Percentiles rank a stretch among this genome's conserved stretches.
phyloP scores from a whole-genome alignment of 495 filamentous ascomycete species.

The Pseudotulostoma volvatum region DNA sequence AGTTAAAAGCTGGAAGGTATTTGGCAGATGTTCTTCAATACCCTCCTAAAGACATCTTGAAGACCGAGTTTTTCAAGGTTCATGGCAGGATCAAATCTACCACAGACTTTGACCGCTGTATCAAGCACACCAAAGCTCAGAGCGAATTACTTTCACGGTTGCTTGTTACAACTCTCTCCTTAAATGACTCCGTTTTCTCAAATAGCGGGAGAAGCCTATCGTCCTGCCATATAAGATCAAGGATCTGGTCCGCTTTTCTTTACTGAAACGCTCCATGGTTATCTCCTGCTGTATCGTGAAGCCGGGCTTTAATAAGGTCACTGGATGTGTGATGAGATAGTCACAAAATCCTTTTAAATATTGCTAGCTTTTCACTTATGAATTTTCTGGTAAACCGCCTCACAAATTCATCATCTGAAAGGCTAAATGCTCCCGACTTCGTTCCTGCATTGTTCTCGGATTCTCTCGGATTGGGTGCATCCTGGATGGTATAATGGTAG shows the following conservation, averaged over 20 bases:
- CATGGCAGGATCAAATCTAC: not conserved
- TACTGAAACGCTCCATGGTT: not conserved
- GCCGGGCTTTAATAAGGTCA: not conserved
- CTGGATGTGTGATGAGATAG: not conserved
- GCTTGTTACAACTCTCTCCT: not conserved
- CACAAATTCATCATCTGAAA: not conserved
- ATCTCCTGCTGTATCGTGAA: not conserved
- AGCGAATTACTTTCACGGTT: not conserved
- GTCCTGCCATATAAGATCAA: not conserved
- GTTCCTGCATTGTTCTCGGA: no score
- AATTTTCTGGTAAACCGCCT: not conserved
- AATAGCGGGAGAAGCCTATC: not conserved
- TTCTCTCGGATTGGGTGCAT: no score
- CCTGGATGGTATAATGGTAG: no score
- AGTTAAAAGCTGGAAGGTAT: not conserved
- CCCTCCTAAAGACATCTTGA: not conserved
- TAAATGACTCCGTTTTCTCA: not conserved
- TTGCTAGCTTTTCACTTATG: not conserved
- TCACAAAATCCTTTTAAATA: not conserved
- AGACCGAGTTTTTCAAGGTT: not conserved
- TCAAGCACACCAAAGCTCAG: not conserved
- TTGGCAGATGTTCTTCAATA: not conserved
- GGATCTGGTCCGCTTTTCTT: not conserved
- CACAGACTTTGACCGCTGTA: not conserved
- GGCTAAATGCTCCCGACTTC: no score